These are phyloP conservation scores for Sphaceloma murrayae DNA, from an alignment of 2,329 filamentous ascomycete genomes.

Conservation along the genomic window DNA sequence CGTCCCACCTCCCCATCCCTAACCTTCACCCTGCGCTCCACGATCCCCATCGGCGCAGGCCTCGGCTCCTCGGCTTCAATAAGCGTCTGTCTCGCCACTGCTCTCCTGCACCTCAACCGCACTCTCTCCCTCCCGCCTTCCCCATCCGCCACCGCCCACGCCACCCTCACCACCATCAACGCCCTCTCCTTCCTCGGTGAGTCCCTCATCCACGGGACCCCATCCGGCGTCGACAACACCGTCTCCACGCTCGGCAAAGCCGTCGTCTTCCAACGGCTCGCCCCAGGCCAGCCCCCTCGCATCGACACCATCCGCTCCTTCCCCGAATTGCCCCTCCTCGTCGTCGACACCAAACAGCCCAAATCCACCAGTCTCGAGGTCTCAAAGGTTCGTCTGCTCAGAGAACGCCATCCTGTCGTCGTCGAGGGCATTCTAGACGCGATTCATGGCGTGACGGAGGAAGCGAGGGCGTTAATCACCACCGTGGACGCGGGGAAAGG, in stretches of 20 bases:
- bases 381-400: conserved; percentile 69
- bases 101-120: conserved; percentile 55
- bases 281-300: conserved; percentile 58
- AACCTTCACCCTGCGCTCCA: conserved; percentile 84
- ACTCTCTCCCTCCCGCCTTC: conserved; percentile 59
- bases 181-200: conserved; percentile 95
- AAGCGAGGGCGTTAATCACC: conserved; percentile 46
- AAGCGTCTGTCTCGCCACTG: conserved; percentile 75
- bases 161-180: conserved; percentile 92
- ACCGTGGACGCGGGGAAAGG: conserved; percentile 18
- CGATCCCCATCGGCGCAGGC: conserved; percentile 84
- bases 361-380: conserved; percentile 83
- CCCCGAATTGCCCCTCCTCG: conserved; percentile 78
- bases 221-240: conserved; percentile 94
- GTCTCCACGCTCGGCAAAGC: conserved; percentile 90
- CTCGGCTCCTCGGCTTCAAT: conserved; percentile 92
- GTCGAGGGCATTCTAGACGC: conserved; percentile 73
- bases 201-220: conserved; percentile 95
- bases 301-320: conserved; percentile 77
- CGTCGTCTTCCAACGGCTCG: conserved; percentile 81
- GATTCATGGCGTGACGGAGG: conserved; percentile 64
- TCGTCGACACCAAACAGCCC: conserved; percentile 80
- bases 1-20: conserved; percentile 69
- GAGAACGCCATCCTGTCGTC: conserved; percentile 61
- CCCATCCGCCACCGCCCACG: conserved; percentile 61